These are phyloP conservation scores for Curvularia sp. DNA, from an alignment of 2,329 filamentous ascomycete genomes.

Conservation along the genomic window DNA sequence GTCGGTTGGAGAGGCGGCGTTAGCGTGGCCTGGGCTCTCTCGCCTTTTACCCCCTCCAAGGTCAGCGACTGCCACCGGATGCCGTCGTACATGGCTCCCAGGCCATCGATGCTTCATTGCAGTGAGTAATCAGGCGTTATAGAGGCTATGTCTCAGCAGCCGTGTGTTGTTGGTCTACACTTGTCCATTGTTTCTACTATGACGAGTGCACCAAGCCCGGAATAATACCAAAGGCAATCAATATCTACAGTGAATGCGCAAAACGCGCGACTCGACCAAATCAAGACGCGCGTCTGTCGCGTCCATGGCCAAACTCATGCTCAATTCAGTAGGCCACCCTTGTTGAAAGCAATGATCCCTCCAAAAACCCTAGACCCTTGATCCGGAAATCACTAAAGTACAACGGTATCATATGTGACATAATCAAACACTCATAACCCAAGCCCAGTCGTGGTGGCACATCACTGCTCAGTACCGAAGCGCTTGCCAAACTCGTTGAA, in stretches of 20 bases:
- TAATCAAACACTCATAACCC: conserved; percentile 14
- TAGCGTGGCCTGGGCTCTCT: conserved; percentile 11
- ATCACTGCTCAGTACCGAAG: conserved; percentile 61
- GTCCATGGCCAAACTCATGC: conserved; percentile 2
- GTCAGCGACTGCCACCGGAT: conserved; percentile 8
- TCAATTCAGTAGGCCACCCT: conserved; percentile 1
- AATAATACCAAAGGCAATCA: conserved; percentile 13
- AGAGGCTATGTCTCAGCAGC: background rate
- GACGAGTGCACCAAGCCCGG: conserved; percentile 11
- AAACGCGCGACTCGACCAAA: conserved; percentile 16
- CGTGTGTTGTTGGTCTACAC: background rate
- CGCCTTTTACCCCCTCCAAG: conserved; percentile 8
- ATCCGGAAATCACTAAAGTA: conserved; percentile 1
- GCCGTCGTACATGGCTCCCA: conserved; percentile 17
- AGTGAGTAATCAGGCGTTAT: background rate
- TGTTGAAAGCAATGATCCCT: too few species aligned
- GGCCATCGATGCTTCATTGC: conserved; percentile 3
- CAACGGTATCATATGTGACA: conserved; percentile 10
- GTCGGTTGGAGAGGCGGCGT: conserved; percentile 17
- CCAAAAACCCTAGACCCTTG: background rate
- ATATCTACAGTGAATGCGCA: conserved; percentile 31
- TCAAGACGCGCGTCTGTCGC: conserved; percentile 8
- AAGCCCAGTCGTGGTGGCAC: conserved; percentile 5
- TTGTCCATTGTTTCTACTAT: conserved; percentile 11
- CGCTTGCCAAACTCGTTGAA: conserved; percentile 80